phyloP scores from a whole-genome alignment of 2,329 filamentous ascomycete species.

The Intubia oerlemansii region DNA sequence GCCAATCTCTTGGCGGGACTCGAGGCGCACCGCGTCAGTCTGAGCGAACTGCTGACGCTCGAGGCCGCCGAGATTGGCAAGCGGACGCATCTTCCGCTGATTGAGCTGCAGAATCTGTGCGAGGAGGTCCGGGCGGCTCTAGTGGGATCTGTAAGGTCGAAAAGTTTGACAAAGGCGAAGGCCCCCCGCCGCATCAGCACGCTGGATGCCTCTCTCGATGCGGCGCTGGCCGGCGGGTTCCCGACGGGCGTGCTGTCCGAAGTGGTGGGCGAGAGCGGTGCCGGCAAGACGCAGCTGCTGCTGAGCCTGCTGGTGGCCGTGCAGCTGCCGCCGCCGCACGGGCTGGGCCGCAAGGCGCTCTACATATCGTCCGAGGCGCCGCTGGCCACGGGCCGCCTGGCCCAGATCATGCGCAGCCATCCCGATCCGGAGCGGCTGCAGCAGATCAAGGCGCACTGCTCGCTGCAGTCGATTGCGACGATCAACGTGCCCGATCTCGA shows the following conservation, averaged over 20 bases:
- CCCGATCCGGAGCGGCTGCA: slow-evolving; percentile 25
- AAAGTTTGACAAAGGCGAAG: neutral
- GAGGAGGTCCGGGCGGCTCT: slow-evolving; percentile 5
- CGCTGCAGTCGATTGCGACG: slow-evolving; percentile 56
- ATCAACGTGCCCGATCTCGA: slow-evolving; percentile 79
- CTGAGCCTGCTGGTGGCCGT: slow-evolving; percentile 65
- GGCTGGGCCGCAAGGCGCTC: slow-evolving; percentile 51
- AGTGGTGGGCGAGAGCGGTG: slow-evolving; percentile 79
- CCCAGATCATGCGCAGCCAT: slow-evolving; percentile 54
- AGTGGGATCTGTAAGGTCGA: neutral
- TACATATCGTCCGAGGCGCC: slow-evolving; percentile 90
- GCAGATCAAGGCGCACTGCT: slow-evolving; percentile 21
- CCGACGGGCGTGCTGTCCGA: slow-evolving; percentile 69
- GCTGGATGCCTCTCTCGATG: slow-evolving; percentile 52
- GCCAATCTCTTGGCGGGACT: slow-evolving; percentile 57
- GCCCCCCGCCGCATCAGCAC: slow-evolving; percentile 43
- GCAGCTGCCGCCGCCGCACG: slow-evolving; percentile 56
- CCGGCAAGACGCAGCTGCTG: slow-evolving; percentile 87
- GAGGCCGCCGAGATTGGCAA: slow-evolving; percentile 68
- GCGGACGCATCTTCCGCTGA: slow-evolving; percentile 60
- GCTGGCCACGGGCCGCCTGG: slow-evolving; percentile 60
- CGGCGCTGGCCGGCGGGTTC: slow-evolving; percentile 59
- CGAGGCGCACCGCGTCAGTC: slow-evolving; percentile 57
- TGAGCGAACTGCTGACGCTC: slow-evolving; percentile 67
- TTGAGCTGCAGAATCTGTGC: slow-evolving; percentile 57